These are phyloP conservation scores for Alternaria sp. DNA, from an alignment of 2,329 filamentous ascomycete species.

Conservation along the genomic window DNA sequence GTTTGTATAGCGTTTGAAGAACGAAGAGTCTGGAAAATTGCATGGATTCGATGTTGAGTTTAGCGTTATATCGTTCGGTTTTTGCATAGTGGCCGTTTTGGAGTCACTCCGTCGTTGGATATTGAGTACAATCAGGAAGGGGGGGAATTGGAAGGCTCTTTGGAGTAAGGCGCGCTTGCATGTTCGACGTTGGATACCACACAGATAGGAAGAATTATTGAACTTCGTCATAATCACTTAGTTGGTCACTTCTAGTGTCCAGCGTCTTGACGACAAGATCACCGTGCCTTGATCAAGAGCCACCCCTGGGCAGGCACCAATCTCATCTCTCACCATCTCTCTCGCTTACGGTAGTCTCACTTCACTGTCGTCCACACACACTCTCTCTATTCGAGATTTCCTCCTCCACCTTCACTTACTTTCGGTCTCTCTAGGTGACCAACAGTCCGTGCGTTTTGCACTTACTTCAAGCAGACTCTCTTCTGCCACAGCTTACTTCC, in stretches of 20 bases:
- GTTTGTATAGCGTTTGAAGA: slow-evolving; percentile 18
- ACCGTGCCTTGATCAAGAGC: background rate
- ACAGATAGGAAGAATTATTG: slow-evolving; percentile 7
- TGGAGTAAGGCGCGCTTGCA: slow-evolving; percentile 8
- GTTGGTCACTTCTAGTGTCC: background rate
- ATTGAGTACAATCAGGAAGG: background rate
- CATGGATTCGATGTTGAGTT: slow-evolving; percentile 2
- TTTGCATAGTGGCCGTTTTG: slow-evolving; percentile 17
- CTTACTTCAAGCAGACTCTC: too few species aligned
- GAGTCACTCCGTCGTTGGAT: slow-evolving; percentile 6
- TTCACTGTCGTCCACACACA: background rate
- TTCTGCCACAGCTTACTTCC: too few species aligned
- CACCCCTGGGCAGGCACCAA: background rate
- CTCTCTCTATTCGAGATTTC: background rate
- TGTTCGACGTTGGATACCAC: slow-evolving; percentile 10
- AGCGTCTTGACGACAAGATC: background rate
- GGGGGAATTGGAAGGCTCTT: background rate
- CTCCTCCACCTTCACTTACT: background rate
- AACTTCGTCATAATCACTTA: background rate
- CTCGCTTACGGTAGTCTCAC: background rate
- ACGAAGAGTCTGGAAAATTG: slow-evolving; percentile 4
- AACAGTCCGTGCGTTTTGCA: too few species aligned
- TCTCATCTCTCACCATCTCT: background rate
- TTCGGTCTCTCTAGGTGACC: background rate
- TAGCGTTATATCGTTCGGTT: slow-evolving; percentile 5